These are phyloP conservation scores for Rhizopogon rudus DNA, from an alignment of 768 basidiomycete genomes.

Conservation along the genomic window DNA sequence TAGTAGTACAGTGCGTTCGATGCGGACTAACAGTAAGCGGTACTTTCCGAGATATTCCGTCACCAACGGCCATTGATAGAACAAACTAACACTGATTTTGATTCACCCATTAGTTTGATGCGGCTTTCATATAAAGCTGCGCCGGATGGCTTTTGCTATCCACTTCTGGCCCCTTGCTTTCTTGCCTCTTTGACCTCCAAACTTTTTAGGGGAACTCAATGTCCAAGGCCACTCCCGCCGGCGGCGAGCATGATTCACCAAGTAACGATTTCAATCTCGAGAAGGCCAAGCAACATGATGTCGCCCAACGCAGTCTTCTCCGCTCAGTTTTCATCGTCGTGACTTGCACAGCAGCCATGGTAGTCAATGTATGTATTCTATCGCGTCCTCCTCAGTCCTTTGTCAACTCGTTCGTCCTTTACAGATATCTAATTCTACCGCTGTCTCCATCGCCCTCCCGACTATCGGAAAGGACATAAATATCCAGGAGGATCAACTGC, in stretches of 20 bases:
- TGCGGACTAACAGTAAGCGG: not conserved
- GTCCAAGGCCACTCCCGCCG: not conserved
- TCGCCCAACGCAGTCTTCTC: slow-evolving; percentile 14
- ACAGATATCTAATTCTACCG: slow-evolving; percentile 32
- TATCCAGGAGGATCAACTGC: slow-evolving; percentile 47
- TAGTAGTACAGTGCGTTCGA: slow-evolving; percentile 1
- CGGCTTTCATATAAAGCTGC: not conserved
- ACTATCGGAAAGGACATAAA: slow-evolving; percentile 45
- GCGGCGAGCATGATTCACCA: slow-evolving; percentile 9
- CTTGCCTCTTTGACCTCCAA: not conserved
- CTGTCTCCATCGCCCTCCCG: slow-evolving; percentile 48
- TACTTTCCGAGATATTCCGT: not conserved
- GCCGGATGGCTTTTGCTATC: not conserved
- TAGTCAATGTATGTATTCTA: slow-evolving; percentile 27
- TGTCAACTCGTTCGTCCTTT: not conserved
- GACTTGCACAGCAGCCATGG: slow-evolving; percentile 36
- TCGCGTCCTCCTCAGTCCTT: not conserved
- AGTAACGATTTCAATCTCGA: slow-evolving; percentile 8
- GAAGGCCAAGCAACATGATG: not conserved
- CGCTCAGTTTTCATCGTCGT: slow-evolving; percentile 27
- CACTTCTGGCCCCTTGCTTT: not conserved
- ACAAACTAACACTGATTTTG: no score
- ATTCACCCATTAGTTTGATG: no score
- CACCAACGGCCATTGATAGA: no score
- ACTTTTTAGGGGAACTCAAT: slow-evolving; percentile 1